Evolutionary conservation across 495 filamentous ascomycete species (phyloP), one percentile per base, ranked within the genome.

Genomic region (Talaromyces nanjingensis): DNA sequence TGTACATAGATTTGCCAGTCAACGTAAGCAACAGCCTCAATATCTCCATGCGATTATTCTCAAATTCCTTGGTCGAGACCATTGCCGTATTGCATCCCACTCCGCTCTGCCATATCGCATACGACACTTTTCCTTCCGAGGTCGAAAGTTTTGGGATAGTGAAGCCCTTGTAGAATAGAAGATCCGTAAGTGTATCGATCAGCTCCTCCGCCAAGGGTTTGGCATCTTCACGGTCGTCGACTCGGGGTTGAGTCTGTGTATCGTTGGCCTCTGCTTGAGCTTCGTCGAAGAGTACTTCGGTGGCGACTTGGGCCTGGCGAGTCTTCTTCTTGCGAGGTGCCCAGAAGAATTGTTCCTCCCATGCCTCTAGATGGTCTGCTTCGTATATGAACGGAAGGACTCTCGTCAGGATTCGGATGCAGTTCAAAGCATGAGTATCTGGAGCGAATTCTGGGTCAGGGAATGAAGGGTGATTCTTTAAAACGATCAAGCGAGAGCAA

Each of bases 341-440:
- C 94, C 94, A 99, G 68, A 99, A 97, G 81, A 97, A 93, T 57
- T 85, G 85, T 60, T 96, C 87, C 71, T 97, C 91, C 94, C 94
- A 99, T 59, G 76, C 76, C 63, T 92, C 87, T 47, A 99, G 73
- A 52, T 90, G 84, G 27, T 98, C 94, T 20, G 87, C 87, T 75
- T 99, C 94, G 73, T 97, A 97, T 49, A 98, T 76, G 69, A 90
- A 98, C 11, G 94, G 96, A 42, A 98, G 83, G 29, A 98, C 75
- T 5, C 93, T 84, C n/a, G 94, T 97, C 59, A 98, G 79, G 37
- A 98, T 85, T 14, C 94, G 86, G 71, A 98, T 87, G 74, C 94
- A 98, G 76, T 99, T 99, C 64, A 98, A 81, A 22, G 88, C 92
- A 76, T 98, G 88, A 65, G 86, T 83, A 67, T 96, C 91, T 53